A percentile compares a stretch with the other conserved stretches of the same genome.
phyloP scores from a whole-genome alignment of 2,329 filamentous ascomycete genomes.

The Fusarium luffae region DNA sequence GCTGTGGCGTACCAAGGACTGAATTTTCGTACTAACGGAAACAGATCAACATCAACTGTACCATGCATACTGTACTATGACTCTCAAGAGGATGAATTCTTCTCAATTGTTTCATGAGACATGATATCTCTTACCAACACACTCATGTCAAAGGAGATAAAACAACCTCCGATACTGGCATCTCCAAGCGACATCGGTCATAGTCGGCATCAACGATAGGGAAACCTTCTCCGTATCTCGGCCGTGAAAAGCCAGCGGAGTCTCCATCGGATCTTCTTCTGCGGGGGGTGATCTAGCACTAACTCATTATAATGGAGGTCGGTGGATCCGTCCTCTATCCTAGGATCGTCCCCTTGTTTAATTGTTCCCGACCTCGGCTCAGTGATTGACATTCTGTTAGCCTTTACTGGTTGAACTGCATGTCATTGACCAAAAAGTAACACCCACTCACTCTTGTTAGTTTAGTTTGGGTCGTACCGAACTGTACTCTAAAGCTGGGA shows the following conservation, averaged over 20 bases:
- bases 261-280: conserved; percentile 13
- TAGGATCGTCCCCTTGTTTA: conserved; percentile 12
- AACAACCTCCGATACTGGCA: conserved; percentile 18
- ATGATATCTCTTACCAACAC: background rate
- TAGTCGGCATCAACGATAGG: conserved; percentile 1
- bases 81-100: background rate
- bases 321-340: conserved; percentile 11
- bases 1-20: conserved; percentile 26
- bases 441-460: background rate
- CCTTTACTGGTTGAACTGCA: conserved; percentile 5
- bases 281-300: conserved; percentile 26
- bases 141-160: conserved; percentile 5
- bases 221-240: conserved; percentile 28
- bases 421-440: background rate
- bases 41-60: background rate
- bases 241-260: conserved; percentile 30
- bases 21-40: conserved; percentile 2
- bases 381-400: conserved; percentile 18
- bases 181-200: conserved; percentile 36
- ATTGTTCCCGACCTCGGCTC: conserved; percentile 38
- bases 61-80: background rate
- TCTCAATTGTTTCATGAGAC: background rate
- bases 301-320: conserved; percentile 3
- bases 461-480: background rate
- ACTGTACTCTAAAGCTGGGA: conserved; percentile 1